Base-by-base conservation (phyloP, 306 rosid genomes). In the Cicer chorassanicum region DNA sequence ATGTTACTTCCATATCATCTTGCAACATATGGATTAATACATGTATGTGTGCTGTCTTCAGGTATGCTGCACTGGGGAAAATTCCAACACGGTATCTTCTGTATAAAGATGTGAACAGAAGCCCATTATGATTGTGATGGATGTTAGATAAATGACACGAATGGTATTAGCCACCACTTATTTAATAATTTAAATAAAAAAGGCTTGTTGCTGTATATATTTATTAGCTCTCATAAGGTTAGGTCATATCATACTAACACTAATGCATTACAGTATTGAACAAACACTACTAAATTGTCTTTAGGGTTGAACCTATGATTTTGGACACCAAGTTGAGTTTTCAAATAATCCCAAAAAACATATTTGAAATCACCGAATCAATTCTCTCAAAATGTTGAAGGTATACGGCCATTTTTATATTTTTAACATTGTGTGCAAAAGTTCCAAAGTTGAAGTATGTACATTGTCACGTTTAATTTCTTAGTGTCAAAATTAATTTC, bases 11-110 rank as follows among this genome's bases (percentile, higher is more conserved):
- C 49, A 68, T 74, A 36, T 73, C 19, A 36, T 70, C 78, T 65
- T 44, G 36, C 61, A 76, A 46, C 49, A 18, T 42, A n/a, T 72
- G 39, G 46, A 53, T 60, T 45, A 13, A 64, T 50, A 36, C 54
- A 42, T 44, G 8, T 29, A 75, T 29, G 5, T 29, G 70, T 63
- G 68, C 55, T 63, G 48, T 75, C 76, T 73, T 80, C 91, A 94
- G 99, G 97, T 94, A 94, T 80, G 99, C 90, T 40, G 97, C 97
- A 18, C 84, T 94, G 40, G 99, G 99, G 46, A 89, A 90, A 85
- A 86, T 87, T 29, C 85, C 87, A 70, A 66, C 92, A 1, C 90
- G 99, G n/a, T 92, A 94, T 86, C 83, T 94, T 51, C 84, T 94
- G 75, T 94, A 94, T 92, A 94, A 94, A 86, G 96, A 94, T 39